Evolutionary conservation across 768 basidiomycete species (phyloP), one percentile per base, ranked within the genome.

Genomic region (Daedaleopsis sinensis): DNA sequence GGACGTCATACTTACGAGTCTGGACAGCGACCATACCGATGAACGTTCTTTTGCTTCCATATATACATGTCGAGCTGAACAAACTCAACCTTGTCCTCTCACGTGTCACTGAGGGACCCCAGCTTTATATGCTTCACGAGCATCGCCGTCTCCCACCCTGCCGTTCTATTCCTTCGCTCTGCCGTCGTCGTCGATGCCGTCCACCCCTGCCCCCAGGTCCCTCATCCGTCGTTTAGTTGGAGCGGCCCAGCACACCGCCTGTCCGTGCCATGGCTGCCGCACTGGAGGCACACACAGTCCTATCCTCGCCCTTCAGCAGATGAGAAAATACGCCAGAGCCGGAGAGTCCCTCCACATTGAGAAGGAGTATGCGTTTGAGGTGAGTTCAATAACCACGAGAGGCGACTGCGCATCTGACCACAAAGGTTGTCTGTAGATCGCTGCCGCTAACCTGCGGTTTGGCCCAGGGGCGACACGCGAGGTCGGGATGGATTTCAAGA

Each of bases 291-390:
- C 77, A 36, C 79, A 75, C 49, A 79, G 78, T 57, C 67, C 70
- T 4, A 57, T 79, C 0, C 78, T 79, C 47, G 80, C 84, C 35
- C 68, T 88, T 53, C 84, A 77, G 61, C 88, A 90, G 71, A 74
- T 92, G 64, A 78, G 93, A 64, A 86, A 77, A 71, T 84, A 90
- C 59, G 93, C 93, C 11, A 89, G 90, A 0, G 94, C 94, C 37
- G 86, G 91, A 6, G 82, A 90, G 37, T 67, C 73, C 1, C 67
- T 63, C 13, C 69, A 70, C 1, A 76, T 86, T 4, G 79, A 92
- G 77, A 94, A 89, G 72, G 94, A 96, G 75, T 96, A 96, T 71
- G 94, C 94, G 0, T 96, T 96, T 69, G 94, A 96, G 83, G 90
- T 84, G 21, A 44, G 58, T 56, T 27, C n/a, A 24, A 44, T 18